Evolutionary conservation across 495 filamentous ascomycete genomes (phyloP).

Genomic region (Penicillium soppii): DNA sequence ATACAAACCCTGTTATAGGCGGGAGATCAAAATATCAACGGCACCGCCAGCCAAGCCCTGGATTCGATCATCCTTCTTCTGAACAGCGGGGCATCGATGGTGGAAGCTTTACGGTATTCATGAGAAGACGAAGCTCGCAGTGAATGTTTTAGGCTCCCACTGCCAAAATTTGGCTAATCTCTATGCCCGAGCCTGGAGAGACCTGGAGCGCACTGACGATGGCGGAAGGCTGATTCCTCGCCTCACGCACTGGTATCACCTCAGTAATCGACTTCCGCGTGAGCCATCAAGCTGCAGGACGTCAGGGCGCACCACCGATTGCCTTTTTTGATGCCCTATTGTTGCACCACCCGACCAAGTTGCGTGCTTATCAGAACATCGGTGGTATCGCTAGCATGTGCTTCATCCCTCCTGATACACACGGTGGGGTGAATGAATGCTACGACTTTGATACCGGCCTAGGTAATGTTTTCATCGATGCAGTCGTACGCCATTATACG

Average conservation of each 20-base stretch:
- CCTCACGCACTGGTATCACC: constrained; percentile 43
- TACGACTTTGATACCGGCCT: constrained; percentile 55
- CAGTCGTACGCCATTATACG: constrained; percentile 34
- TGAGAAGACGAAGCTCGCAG: too few relatives aligned
- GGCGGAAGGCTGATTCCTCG: constrained; percentile 44
- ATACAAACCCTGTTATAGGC: too few relatives aligned
- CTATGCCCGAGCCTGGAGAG: constrained; percentile 50
- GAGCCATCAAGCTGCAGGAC: constrained; percentile 44
- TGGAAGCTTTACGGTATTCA: too few relatives aligned
- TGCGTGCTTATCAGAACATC: constrained; percentile 59
- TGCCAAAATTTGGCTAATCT: constrained; percentile 60
- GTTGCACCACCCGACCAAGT: constrained; percentile 56
- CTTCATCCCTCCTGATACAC: constrained; percentile 55
- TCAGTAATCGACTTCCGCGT: constrained; percentile 47
- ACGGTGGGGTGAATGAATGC: constrained; percentile 46
- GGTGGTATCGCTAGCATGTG: constrained; percentile 60
- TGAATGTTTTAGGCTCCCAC: constrained; percentile 55
- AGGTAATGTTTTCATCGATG: constrained; percentile 43
- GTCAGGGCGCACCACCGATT: constrained; percentile 46
- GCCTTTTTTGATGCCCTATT: constrained; percentile 51
- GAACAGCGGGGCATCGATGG: constrained; percentile 47
- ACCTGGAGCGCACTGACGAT: constrained; percentile 49
- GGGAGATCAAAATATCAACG: not conserved
- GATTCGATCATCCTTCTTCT: constrained; percentile 51
- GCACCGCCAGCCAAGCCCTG: constrained; percentile 11